Evolutionary conservation across 495 filamentous ascomycete species (phyloP), one percentile per base, ranked within the genome.

Genomic region (Penicillium odoratum): DNA sequence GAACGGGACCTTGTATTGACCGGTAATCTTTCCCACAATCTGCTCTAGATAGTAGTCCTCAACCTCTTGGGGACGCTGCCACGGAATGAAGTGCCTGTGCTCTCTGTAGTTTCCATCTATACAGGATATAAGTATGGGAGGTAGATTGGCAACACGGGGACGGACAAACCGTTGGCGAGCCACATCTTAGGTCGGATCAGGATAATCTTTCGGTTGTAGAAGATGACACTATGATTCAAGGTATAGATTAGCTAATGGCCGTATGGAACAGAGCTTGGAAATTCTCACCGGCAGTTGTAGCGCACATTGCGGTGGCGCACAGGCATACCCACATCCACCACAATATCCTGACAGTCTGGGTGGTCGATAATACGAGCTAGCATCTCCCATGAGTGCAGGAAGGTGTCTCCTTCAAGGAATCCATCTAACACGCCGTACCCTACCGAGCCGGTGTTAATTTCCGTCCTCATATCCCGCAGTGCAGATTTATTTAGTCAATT

Each of bases 161-260:
- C 3, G 38, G 46, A 68, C 71, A 1, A 48, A 76, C 92, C 89
- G 53, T 90, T 88, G 48, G 92, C 92, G 15, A 96, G 83, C 66
- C 78, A 91, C 68, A 93, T 79, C 72, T 96, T 97, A 0, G 92
- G 92, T 16, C 92, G 79, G 56, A 97, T 90, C 43, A 90, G 74
- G 42, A 90, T 68, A 29, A 93, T 87, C 72, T 85, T 84, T 28
- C 81, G 74, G 61, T 92, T 83, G 56, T 85, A 79, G 64, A 74
- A 78, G 52, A 94, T 84, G 18, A 90, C 78, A 3, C 72, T 74
- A 26, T 3, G 13, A 28, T 4, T 10, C 0, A 51, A 36, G 21
- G 25, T 4, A 40, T 69, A 73, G 49, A 90, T 83, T 3, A 93
- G 90, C 60, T 87, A 82, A 16, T 74, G 59, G 58, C 85, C 83